Percentiles rank a stretch among this genome's conserved stretches.
These are phyloP conservation scores for Termitomyces sp. DNA, from an alignment of 768 basidiomycete genomes.

Conservation along the genomic window DNA sequence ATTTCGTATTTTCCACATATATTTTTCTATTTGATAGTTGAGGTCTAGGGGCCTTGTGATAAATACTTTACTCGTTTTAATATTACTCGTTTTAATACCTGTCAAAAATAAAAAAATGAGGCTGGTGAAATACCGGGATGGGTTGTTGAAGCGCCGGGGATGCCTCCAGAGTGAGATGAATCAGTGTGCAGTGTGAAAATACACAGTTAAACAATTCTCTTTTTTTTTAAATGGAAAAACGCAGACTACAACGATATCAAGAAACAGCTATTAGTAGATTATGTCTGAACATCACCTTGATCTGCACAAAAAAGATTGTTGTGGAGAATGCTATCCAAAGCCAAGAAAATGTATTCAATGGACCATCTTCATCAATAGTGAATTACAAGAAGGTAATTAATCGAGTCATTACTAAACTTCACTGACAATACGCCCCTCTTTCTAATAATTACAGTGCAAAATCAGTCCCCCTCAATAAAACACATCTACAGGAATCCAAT, in stretches of 20 bases:
- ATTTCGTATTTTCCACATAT: not conserved
- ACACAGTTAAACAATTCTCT: too few relatives aligned
- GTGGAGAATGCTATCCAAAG: too few relatives aligned
- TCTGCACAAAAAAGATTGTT: too few relatives aligned
- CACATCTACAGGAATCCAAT: not conserved
- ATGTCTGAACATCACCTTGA: too few relatives aligned
- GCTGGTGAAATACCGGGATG: too few relatives aligned
- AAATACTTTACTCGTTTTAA: not conserved
- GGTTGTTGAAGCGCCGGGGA: too few relatives aligned
- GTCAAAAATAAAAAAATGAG: not conserved
- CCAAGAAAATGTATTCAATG: too few relatives aligned
- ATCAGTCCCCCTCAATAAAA: not conserved
- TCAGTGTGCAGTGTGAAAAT: too few relatives aligned
- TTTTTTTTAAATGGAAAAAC: too few relatives aligned
- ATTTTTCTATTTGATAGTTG: not conserved
- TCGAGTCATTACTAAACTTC: not conserved
- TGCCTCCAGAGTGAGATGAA: too few relatives aligned
- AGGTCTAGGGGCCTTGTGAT: not conserved
- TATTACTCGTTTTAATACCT: not conserved
- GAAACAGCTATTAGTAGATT: too few relatives aligned
- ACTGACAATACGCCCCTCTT: not conserved
- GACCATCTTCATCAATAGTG: not conserved
- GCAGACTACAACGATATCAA: too few relatives aligned
- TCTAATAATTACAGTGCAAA: not conserved
- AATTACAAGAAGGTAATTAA: not conserved